Conservation (phyloP, 2,329 filamentous ascomycete genomes). For the Purpureocillium takamizusanense region DNA sequence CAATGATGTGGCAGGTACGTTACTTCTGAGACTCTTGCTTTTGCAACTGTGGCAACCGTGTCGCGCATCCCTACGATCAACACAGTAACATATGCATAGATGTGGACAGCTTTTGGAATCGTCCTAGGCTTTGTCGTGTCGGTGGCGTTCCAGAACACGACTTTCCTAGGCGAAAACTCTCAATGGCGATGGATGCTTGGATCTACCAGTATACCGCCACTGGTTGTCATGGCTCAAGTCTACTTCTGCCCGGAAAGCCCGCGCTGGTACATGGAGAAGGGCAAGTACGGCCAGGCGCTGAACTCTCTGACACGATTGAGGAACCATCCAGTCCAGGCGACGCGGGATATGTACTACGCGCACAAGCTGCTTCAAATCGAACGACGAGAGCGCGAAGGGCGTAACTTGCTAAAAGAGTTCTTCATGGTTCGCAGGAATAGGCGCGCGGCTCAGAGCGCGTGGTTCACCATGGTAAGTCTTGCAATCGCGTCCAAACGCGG, state of each 20-base stretch:
- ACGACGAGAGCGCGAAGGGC: constrained; percentile 21
- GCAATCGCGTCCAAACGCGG: too few relatives aligned
- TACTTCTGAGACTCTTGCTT: too few relatives aligned
- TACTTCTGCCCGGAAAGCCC: constrained; percentile 57
- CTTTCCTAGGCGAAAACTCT: constrained; percentile 22
- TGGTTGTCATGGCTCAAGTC: constrained; percentile 45
- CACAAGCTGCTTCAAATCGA: constrained; percentile 12
- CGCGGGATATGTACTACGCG: constrained; percentile 47
- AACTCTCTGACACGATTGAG: constrained; percentile 42
- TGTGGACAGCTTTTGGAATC: constrained; percentile 18
- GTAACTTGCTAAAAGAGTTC: constrained; percentile 28
- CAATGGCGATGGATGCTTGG: constrained; percentile 53
- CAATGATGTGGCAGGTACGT: constrained; percentile 60
- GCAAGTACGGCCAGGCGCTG: constrained; percentile 40
- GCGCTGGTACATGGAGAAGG: constrained; percentile 38
- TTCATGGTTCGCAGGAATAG: constrained; percentile 25
- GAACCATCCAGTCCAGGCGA: constrained; percentile 45
- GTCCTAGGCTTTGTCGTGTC: constrained; percentile 33
- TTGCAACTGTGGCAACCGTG: constrained; percentile 16
- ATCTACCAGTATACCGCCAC: constrained; percentile 43
- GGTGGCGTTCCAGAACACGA: constrained; percentile 18
- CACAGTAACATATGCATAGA: constrained; percentile 25
- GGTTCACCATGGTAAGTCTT: constrained; percentile 24
- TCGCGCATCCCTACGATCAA: constrained; percentile 19
- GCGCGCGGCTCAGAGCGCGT: constrained; percentile 23